Evolutionary conservation across 2,329 filamentous ascomycete species (phyloP), one percentile per base, ranked within the genome.

Genomic region (Paradendryphiella salina): DNA sequence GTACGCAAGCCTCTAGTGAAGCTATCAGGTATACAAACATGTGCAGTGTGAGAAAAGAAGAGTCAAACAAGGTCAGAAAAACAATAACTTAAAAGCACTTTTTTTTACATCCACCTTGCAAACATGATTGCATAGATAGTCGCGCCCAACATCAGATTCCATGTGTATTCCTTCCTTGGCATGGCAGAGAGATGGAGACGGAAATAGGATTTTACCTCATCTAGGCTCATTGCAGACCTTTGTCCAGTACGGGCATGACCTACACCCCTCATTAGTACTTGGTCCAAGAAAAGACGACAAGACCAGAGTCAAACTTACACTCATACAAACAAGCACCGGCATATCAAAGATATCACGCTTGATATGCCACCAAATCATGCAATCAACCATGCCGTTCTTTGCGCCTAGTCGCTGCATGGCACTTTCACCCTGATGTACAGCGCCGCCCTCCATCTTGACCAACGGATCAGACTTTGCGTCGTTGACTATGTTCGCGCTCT

Each of bases 321-420:
- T 96, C 79, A 97, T 93, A 68, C 96, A 89, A 73, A 97, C 95
- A 77, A 97, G 81, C 90, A 96, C 96, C 17, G 94, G 94, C 74
- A 97, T 96, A 76, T 97, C 93, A 77, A 97, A 97, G 33, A 94
- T 90, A 73, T 99, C 94, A 57, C 93, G 82, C 77, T 96, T 96
- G 56, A 97, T 92, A 57, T 90, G 93, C 92, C 93, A 97, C 77
- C 90, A 96, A 76, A 95, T 96, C 65, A 89, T 91, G 77, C 92
- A 96, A 70, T 96, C 89, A 50, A 97, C 88, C 75, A 94, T 92
- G 46, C 92, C 93, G 66, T 96, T 91, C 69, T 85, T 88, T 67
- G 89, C 80, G 0, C 83, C 90, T 11, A 96, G 82, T 66, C 85
- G 84, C 46, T 88, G 88, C 74, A 96, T 93, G 8, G 89, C 91